phyloP scores from a whole-genome alignment of 192 early-diverging fungal genomes.

The Coemansia sp. region DNA sequence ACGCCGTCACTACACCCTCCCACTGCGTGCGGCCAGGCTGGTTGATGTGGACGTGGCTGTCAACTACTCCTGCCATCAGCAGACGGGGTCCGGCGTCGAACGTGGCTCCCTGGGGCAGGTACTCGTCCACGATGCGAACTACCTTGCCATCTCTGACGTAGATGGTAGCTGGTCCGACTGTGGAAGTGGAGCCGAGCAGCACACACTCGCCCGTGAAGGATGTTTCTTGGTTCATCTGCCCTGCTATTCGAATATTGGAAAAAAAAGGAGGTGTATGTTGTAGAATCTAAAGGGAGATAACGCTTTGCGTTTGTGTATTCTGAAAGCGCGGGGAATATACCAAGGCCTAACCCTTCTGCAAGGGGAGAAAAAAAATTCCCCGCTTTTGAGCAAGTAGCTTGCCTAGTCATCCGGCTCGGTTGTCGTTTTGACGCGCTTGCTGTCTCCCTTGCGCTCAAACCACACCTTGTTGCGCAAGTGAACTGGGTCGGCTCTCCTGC shows the following conservation, averaged over 20 bases:
- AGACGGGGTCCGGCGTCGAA: constrained; percentile 59
- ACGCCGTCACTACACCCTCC: constrained; percentile 80
- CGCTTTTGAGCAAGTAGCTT: background rate
- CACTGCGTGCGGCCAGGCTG: constrained; percentile 83
- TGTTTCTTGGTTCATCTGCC: constrained; percentile 33
- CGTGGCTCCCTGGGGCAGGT: constrained; percentile 44
- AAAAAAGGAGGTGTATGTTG: background rate
- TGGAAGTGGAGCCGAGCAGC: constrained; percentile 44
- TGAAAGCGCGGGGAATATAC: constrained; percentile 6
- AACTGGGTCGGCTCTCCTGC: constrained; percentile 39
- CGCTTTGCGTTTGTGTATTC: background rate
- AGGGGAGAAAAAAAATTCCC: constrained; percentile 4
- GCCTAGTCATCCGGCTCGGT: background rate
- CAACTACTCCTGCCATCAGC: constrained; percentile 72
- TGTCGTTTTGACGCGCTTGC: constrained; percentile 11
- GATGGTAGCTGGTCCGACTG: constrained; percentile 58
- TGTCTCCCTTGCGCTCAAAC: constrained; percentile 40
- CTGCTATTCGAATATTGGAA: background rate
- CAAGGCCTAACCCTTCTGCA: background rate
- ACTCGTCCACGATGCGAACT: constrained; percentile 46
- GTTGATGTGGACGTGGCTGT: constrained; percentile 83
- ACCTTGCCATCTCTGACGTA: constrained; percentile 60
- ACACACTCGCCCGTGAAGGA: constrained; percentile 50
- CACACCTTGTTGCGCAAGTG: constrained; percentile 43
- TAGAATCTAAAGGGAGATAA: constrained; percentile 6